Conservation (phyloP, 179 eudicot species). For the Drosera spatulata region DNA sequence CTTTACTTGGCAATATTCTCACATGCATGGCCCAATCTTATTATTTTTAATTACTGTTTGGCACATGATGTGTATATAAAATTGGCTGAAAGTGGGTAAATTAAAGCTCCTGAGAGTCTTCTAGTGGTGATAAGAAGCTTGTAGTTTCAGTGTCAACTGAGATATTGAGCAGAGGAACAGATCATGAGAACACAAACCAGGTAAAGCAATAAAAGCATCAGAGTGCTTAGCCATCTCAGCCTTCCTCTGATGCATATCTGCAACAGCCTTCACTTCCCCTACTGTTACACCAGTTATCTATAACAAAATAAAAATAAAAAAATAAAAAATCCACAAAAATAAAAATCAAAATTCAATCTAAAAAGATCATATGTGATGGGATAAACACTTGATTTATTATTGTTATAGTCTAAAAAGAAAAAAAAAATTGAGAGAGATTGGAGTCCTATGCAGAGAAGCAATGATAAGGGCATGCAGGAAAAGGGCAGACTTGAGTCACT, state of each 20-base stretch:
- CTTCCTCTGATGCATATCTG: conserved; percentile 77
- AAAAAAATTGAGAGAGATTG: conserved; percentile 3
- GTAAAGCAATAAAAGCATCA: conserved; percentile 79
- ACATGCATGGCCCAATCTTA: neutral
- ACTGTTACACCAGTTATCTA: conserved; percentile 56
- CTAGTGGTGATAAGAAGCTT: neutral
- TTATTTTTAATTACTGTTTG: no score
- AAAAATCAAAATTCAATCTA: conserved; percentile 5
- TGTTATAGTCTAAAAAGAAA: neutral
- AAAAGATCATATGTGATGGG: no score
- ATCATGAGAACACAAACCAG: conserved; percentile 34
- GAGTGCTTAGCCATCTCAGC: conserved; percentile 76
- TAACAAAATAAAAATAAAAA: conserved; percentile 11
- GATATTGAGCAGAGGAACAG: neutral
- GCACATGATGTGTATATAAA: no score
- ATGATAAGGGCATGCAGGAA: conserved; percentile 49
- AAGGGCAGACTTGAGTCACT: conserved; percentile 16
- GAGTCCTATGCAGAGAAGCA: conserved; percentile 33
- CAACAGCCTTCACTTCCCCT: conserved; percentile 57
- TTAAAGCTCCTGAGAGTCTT: neutral
- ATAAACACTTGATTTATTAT: no score
- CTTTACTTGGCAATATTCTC: neutral
- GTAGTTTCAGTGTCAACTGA: neutral
- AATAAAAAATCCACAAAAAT: neutral
- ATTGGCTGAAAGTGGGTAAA: neutral